Evolutionary conservation across 2,329 filamentous ascomycete genomes (phyloP).

Genomic region (Cladophialophora carrionii): DNA sequence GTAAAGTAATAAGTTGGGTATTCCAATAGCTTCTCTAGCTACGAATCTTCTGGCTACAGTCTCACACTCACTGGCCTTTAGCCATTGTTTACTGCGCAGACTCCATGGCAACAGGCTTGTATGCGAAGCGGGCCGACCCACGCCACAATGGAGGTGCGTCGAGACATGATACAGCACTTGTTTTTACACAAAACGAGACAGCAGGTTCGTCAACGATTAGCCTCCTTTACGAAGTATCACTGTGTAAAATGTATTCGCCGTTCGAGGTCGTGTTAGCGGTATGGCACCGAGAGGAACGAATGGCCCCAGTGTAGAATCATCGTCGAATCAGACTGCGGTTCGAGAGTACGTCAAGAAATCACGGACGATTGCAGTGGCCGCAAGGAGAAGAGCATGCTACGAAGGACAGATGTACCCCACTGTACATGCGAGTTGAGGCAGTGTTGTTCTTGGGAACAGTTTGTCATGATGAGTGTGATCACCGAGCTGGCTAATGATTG

Average conservation of each 20-base stretch:
- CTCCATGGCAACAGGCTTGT: background rate
- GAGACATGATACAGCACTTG: background rate
- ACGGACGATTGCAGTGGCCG: background rate
- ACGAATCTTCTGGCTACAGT: background rate
- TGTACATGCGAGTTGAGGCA: background rate
- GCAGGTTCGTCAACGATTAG: background rate
- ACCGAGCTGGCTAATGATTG: conserved; percentile 1
- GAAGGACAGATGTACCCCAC: background rate
- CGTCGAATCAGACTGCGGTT: background rate
- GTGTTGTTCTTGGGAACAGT: background rate
- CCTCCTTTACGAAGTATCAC: background rate
- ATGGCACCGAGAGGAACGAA: background rate
- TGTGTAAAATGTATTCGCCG: background rate
- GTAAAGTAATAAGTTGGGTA: background rate
- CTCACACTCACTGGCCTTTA: background rate
- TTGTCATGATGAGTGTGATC: conserved; percentile 15
- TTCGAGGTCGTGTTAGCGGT: background rate
- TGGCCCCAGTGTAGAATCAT: background rate
- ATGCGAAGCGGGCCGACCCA: background rate
- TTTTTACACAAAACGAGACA: background rate
- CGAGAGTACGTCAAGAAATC: background rate
- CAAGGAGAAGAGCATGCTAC: background rate
- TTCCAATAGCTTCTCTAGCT: background rate
- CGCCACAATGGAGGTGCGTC: background rate
- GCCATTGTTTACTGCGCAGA: background rate